Conservation (phyloP, 352 stramenopile species). For the Globisporangium sylvaticum region DNA sequence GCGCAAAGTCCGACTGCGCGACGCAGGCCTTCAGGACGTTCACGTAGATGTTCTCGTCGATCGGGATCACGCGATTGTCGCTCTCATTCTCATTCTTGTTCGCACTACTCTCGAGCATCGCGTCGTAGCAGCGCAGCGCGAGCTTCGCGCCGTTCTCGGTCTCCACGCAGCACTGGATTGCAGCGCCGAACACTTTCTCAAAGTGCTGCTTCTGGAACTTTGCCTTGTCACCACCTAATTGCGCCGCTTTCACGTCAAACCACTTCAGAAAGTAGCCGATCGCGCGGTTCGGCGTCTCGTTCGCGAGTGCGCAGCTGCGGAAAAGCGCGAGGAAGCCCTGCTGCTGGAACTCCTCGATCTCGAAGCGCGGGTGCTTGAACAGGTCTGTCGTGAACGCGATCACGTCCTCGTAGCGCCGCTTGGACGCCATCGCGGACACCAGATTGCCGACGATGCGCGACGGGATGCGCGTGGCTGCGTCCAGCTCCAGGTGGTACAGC, state of each 20-base stretch:
- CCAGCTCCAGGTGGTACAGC: constrained; percentile 35
- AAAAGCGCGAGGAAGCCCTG: constrained; percentile 65
- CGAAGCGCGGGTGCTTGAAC: constrained; percentile 27
- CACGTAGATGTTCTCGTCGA: constrained; percentile 81
- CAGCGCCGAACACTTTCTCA: constrained; percentile 60
- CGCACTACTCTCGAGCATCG: constrained; percentile 10
- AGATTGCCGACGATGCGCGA: constrained; percentile 48
- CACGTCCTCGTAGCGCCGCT: constrained; percentile 24
- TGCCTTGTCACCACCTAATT: not conserved
- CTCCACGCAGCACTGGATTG: constrained; percentile 57
- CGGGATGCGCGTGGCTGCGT: constrained; percentile 25
- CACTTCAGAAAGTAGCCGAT: constrained; percentile 36
- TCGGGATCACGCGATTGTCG: constrained; percentile 13
- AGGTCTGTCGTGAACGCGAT: constrained; percentile 36
- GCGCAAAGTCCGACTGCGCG: constrained; percentile 26
- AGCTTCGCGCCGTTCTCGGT: constrained; percentile 30
- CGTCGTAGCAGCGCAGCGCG: constrained; percentile 51
- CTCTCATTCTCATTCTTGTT: not conserved
- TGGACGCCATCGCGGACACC: constrained; percentile 39
- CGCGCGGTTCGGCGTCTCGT: constrained; percentile 2
- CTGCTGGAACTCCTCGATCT: constrained; percentile 44
- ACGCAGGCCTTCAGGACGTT: constrained; percentile 64
- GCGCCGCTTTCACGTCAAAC: constrained; percentile 18
- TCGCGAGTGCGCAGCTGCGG: constrained; percentile 22
- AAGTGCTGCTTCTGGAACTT: constrained; percentile 23